Evolutionary conservation across 2,329 filamentous ascomycete species (phyloP).

Genomic region (Fusarium sp.): DNA sequence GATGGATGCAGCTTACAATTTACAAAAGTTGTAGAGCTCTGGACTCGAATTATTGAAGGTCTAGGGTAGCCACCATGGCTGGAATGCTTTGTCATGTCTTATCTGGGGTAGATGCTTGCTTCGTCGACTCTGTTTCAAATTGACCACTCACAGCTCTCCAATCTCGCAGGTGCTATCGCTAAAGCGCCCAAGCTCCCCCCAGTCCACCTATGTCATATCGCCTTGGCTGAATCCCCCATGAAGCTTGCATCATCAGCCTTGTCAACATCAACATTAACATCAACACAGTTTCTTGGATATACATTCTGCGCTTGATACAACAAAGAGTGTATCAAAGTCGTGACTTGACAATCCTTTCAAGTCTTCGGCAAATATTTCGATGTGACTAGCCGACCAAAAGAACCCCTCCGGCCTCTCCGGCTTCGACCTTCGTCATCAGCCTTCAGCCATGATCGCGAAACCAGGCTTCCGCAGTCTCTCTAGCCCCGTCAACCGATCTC

Average conservation of each 20-base stretch:
- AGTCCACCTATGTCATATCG: slow-evolving; percentile 21
- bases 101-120: slow-evolving; percentile 5
- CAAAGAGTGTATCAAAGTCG: background rate
- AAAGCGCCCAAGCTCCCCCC: slow-evolving; percentile 36
- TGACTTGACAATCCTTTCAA: background rate
- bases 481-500: slow-evolving; percentile 23
- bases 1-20: background rate
- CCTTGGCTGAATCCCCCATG: slow-evolving; percentile 2
- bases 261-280: slow-evolving; percentile 20
- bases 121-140: background rate
- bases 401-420: slow-evolving; percentile 33
- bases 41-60: background rate
- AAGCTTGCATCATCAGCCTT: slow-evolving; percentile 31
- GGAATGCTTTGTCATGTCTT: slow-evolving; percentile 15
- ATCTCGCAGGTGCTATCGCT: slow-evolving; percentile 25
- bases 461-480: slow-evolving; percentile 28
- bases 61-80: slow-evolving; percentile 12
- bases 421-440: slow-evolving; percentile 17
- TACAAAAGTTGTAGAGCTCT: background rate
- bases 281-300: slow-evolving; percentile 1
- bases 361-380: slow-evolving; percentile 7
- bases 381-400: slow-evolving; percentile 39
- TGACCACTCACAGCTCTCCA: slow-evolving; percentile 22
- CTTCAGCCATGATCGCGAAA: slow-evolving; percentile 38
- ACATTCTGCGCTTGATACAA: background rate